phyloP scores from a whole-genome alignment of 192 early-diverging fungal genomes.

The Pecoramyces ruminantium region DNA sequence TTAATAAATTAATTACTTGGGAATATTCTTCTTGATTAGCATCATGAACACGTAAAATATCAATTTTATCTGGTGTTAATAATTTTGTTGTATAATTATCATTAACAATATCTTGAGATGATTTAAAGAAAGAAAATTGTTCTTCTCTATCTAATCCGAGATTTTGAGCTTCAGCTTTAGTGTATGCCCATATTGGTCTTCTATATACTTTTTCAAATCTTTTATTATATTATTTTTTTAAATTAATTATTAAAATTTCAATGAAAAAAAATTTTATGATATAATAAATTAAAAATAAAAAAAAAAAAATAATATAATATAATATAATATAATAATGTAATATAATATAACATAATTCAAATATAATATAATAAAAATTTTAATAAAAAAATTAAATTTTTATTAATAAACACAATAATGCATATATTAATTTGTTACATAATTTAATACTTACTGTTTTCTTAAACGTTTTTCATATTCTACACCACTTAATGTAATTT shows the following conservation, averaged over 20 bases:
- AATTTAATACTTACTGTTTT: slow-evolving; percentile 42
- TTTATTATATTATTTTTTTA: background rate
- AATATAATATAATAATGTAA: too few species aligned
- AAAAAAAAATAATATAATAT: too few species aligned
- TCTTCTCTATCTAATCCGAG: slow-evolving; percentile 6
- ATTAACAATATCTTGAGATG: slow-evolving; percentile 12
- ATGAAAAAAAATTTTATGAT: too few species aligned
- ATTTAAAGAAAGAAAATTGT: slow-evolving; percentile 9
- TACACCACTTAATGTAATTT: slow-evolving; percentile 51
- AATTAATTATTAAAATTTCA: too few species aligned
- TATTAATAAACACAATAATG: background rate
- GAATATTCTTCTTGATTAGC: slow-evolving; percentile 54
- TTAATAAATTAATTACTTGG: slow-evolving; percentile 17
- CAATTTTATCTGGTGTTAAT: slow-evolving; percentile 34
- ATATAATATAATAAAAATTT: background rate
- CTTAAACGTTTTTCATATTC: slow-evolving; percentile 76
- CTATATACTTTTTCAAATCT: slow-evolving; percentile 71
- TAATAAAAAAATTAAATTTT: background rate
- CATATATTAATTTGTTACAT: too few species aligned
- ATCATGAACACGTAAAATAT: slow-evolving; percentile 52
- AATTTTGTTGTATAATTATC: background rate
- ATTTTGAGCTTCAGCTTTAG: slow-evolving; percentile 26
- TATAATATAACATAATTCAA: too few species aligned
- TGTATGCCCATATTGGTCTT: slow-evolving; percentile 66
- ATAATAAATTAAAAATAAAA: too few species aligned